Conservation (phyloP, 768 basidiomycete species). For the Tephrocybe sp. region DNA sequence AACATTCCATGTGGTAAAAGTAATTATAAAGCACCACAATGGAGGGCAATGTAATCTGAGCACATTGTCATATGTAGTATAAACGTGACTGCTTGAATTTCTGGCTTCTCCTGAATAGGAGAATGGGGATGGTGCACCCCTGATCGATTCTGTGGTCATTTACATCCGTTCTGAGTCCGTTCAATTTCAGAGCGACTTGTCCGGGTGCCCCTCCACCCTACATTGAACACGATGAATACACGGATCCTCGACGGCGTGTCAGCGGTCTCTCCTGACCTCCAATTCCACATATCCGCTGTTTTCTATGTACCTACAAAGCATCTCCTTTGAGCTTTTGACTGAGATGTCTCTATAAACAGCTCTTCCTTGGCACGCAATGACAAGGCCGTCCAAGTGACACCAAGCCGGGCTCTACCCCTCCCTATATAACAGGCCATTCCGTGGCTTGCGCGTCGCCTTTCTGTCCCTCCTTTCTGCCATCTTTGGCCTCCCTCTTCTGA, state of each 20-base stretch:
- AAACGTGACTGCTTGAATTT: no score
- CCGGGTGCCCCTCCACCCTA: no score
- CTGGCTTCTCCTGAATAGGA: no score
- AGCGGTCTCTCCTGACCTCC: background rate
- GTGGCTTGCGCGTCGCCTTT: conserved; percentile 5
- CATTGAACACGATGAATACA: background rate
- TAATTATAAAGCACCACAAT: no score
- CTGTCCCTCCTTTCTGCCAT: background rate
- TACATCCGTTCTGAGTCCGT: no score
- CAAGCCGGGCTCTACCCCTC: background rate
- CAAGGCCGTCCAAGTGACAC: conserved; percentile 9
- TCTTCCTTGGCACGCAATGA: conserved; percentile 2
- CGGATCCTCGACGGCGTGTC: background rate
- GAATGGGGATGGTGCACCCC: no score
- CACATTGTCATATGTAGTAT: no score
- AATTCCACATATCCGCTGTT: background rate
- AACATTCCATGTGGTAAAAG: no score
- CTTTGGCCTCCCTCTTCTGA: background rate
- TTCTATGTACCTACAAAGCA: background rate
- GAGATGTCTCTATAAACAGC: background rate
- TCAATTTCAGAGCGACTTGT: no score
- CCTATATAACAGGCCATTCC: conserved; percentile 1
- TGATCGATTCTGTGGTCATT: no score
- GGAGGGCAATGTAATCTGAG: no score
- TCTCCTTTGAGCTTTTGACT: background rate